Evolutionary conservation across 371 early-diverging fungal genomes (phyloP).

Genomic region (Zopfochytrium polystomum): DNA sequence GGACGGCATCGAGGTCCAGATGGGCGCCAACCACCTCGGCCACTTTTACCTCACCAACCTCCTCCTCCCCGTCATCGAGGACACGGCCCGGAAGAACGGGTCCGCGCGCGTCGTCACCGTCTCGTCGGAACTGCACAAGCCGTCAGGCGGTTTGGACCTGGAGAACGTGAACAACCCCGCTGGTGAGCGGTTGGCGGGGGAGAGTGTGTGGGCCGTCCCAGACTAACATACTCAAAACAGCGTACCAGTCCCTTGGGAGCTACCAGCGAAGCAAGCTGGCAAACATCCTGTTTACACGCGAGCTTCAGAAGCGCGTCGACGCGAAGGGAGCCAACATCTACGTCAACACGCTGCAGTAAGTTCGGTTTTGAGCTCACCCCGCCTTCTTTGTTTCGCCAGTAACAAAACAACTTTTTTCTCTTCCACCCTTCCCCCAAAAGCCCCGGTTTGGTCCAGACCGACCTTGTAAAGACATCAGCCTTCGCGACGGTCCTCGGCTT

Average conservation of each 20-base stretch:
- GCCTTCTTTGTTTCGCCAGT: too few relatives aligned
- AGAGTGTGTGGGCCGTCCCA: background rate
- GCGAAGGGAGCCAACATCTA: slow-evolving; percentile 6
- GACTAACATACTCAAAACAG: too few relatives aligned
- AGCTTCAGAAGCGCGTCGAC: too few relatives aligned
- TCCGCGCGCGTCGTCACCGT: slow-evolving; percentile 37
- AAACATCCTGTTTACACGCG: too few relatives aligned
- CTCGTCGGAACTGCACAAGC: slow-evolving; percentile 41
- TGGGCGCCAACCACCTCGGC: slow-evolving; percentile 33
- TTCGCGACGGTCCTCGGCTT: too few relatives aligned
- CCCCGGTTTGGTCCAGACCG: slow-evolving; percentile 33
- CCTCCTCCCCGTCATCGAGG: slow-evolving; percentile 26
- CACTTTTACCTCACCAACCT: slow-evolving; percentile 30
- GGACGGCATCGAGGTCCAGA: slow-evolving; percentile 74
- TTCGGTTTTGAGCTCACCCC: too few relatives aligned
- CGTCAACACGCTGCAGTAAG: slow-evolving; percentile 37
- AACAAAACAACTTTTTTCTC: too few relatives aligned
- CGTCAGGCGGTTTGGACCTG: slow-evolving; percentile 30
- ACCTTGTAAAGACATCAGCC: slow-evolving; percentile 14
- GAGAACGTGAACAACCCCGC: slow-evolving; percentile 26
- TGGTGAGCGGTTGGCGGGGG: background rate
- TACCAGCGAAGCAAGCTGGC: too few relatives aligned
- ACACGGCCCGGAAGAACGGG: slow-evolving; percentile 20
- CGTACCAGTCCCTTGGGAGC: too few relatives aligned
- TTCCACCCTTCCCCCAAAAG: too few relatives aligned